Evolutionary conservation across 805 yeast species (phyloP), one percentile per base, ranked within the genome.

Genomic region (Teunomyces pallodes): DNA sequence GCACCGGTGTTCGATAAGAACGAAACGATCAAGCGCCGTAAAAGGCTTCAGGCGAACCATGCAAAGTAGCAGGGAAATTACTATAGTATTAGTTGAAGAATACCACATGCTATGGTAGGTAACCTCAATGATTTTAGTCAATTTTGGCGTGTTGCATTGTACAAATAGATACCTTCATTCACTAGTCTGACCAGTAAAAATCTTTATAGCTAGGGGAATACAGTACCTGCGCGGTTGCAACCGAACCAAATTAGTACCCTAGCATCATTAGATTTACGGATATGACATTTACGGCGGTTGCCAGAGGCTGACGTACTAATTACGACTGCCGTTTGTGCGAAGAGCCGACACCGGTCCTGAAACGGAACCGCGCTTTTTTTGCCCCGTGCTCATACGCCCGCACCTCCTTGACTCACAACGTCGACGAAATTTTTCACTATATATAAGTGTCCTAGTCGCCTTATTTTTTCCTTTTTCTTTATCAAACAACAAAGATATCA

Each of bases 271-370:
- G 5, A 16, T 31, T 8, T 8, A 32, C 10, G 8, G 9, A 12
- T 13, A 24, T 38, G 27, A 26, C 30, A 38, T 7, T 26, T 24
- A 13, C 4, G 30, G 9, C 30, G 12, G 30, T 9, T 24, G 9
- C 13, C 17, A 38, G 28, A 17, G 13, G 39, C 39, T 36, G 39
- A n/a, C 26, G 39, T 12, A 7, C 31, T 31, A 20, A 33, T 32
- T 5, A 20, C 43, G 42, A 24, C 29, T 16, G 10, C 40, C 41
- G 36, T 16, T 24, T 14, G 35, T 26, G 44, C 35, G 44, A 42
- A 42, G 44, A 42, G 36, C 44, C 44, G 48, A 16, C 32, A 36
- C 46, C 49, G 47, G 44, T 16, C 47, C 47, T 29, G 43, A 12
- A 26, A 27, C 47, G 43, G 43, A 26, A 35, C 26, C 39, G 17